A percentile compares a stretch with the other conserved stretches of the same genome.
phyloP scores from a whole-genome alignment of 2,329 filamentous ascomycete genomes.

The Sporothrix euskadiensis region DNA sequence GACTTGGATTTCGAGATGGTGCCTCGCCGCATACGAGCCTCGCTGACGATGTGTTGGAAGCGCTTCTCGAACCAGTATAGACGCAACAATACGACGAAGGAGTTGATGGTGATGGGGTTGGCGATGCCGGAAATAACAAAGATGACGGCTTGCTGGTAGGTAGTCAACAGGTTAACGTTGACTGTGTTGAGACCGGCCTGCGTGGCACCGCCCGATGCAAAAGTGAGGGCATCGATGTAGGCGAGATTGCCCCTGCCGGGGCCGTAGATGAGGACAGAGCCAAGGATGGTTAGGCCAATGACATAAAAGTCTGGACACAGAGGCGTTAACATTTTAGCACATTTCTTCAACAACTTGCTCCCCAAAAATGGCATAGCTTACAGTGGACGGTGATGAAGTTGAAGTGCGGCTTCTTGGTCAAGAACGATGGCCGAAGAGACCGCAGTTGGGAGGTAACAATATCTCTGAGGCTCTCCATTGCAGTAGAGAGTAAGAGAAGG shows the following conservation, averaged over 20 bases:
- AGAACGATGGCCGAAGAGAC: slow-evolving; percentile 57
- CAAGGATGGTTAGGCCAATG: slow-evolving; percentile 68
- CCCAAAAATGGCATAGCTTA: slow-evolving; percentile 45
- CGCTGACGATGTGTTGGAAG: slow-evolving; percentile 79
- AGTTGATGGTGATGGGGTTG: slow-evolving; percentile 82
- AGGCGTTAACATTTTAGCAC: neutral
- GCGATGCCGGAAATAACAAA: slow-evolving; percentile 71
- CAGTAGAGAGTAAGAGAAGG: too few relatives aligned
- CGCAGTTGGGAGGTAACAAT: slow-evolving; percentile 47
- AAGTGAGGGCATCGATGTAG: slow-evolving; percentile 89
- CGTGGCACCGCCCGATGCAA: slow-evolving; percentile 80
- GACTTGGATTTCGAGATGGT: slow-evolving; percentile 64
- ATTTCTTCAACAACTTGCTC: neutral
- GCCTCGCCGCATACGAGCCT: slow-evolving; percentile 66
- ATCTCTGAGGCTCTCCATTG: slow-evolving; percentile 29
- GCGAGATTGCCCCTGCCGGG: slow-evolving; percentile 56
- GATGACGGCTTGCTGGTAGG: slow-evolving; percentile 72
- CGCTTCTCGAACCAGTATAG: slow-evolving; percentile 98
- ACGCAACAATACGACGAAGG: slow-evolving; percentile 85
- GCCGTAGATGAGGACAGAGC: slow-evolving; percentile 75
- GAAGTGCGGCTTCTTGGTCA: slow-evolving; percentile 65
- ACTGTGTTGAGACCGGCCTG: slow-evolving; percentile 90
- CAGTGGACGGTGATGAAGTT: slow-evolving; percentile 83
- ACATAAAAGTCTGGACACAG: slow-evolving; percentile 64
- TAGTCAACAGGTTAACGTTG: slow-evolving; percentile 65